Percentiles rank a stretch among this genome's conserved stretches.
Conservation (phyloP, 192 early-diverging fungal species). For the Coemansia sp. region DNA sequence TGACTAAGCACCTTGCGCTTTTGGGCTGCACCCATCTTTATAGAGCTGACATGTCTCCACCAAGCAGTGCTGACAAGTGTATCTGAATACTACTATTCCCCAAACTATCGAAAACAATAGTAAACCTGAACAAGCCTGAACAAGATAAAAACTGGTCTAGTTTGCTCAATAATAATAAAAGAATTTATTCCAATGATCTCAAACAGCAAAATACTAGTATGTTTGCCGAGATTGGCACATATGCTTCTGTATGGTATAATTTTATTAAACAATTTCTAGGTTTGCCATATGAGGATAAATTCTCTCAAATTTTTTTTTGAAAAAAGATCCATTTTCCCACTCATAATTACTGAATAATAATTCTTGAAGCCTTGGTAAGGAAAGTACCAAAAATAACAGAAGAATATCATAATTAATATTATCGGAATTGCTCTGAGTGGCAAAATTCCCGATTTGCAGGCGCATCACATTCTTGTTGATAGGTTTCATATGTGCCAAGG, state of each 20-base stretch:
- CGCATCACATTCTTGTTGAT: neutral
- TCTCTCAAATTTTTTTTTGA: neutral
- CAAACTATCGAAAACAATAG: too few species aligned
- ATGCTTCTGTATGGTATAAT: too few species aligned
- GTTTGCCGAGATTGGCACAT: too few species aligned
- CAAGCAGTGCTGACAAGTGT: slow-evolving; percentile 4
- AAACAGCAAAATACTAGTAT: too few species aligned
- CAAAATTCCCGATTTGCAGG: neutral
- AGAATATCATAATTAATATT: neutral
- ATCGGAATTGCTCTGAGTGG: neutral
- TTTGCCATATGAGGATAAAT: neutral
- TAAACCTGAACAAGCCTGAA: too few species aligned
- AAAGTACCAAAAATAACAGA: neutral
- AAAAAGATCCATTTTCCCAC: neutral
- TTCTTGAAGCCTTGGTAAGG: neutral
- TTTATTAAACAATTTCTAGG: too few species aligned
- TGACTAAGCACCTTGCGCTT: slow-evolving; percentile 30
- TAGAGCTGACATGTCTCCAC: slow-evolving; percentile 2
- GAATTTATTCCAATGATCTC: too few species aligned
- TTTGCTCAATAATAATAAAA: too few species aligned
- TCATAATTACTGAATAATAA: neutral
- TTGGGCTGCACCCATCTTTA: slow-evolving; percentile 22
- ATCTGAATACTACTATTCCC: neutral
- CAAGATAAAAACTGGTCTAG: too few species aligned
- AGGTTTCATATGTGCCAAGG: neutral